These are phyloP conservation scores for Crithidia brevicula DNA, from an alignment of 208 protist species.

Conservation along the genomic window DNA sequence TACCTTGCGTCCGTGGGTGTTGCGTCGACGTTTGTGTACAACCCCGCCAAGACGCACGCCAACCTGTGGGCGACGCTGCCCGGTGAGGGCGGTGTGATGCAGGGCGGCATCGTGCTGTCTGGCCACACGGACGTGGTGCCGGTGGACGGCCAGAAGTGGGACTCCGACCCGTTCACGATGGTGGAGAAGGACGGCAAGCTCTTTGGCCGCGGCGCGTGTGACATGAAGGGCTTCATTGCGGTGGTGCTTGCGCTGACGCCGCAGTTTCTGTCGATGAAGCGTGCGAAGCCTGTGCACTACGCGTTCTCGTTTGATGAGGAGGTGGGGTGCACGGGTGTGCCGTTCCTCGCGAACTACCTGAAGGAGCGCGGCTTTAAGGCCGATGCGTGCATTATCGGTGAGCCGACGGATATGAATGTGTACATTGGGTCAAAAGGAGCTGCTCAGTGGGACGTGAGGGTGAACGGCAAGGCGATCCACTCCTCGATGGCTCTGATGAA, in stretches of 20 bases:
- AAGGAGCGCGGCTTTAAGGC: constrained; percentile 35
- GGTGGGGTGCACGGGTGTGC: constrained; percentile 41
- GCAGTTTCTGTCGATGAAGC: constrained; percentile 46
- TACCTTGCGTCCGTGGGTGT: constrained; percentile 35
- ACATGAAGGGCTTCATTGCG: constrained; percentile 73
- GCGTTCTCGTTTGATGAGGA: constrained; percentile 58
- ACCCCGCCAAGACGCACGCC: constrained; percentile 44
- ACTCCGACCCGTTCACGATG: constrained; percentile 56
- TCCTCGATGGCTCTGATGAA: constrained; percentile 45
- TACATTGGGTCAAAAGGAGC: constrained; percentile 43
- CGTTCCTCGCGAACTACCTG: constrained; percentile 35
- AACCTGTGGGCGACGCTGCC: constrained; percentile 63
- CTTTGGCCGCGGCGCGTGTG: constrained; percentile 53
- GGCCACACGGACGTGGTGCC: constrained; percentile 72
- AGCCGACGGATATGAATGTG: constrained; percentile 1
- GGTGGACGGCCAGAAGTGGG: constrained; percentile 59
- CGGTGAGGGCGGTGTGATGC: constrained; percentile 37
- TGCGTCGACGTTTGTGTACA: constrained; percentile 34
- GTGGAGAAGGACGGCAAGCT: constrained; percentile 56
- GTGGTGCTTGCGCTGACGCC: constrained; percentile 46
- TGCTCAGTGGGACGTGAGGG: constrained; percentile 28
- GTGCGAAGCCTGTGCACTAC: constrained; percentile 53
- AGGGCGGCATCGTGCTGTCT: constrained; percentile 61
- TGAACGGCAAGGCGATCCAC: constrained; percentile 53
- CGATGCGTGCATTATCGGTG: constrained; percentile 23